Evolutionary conservation across 2,329 filamentous ascomycete species (phyloP), one percentile per base, ranked within the genome.

Genomic region (Neofusicoccum cordaticola): DNA sequence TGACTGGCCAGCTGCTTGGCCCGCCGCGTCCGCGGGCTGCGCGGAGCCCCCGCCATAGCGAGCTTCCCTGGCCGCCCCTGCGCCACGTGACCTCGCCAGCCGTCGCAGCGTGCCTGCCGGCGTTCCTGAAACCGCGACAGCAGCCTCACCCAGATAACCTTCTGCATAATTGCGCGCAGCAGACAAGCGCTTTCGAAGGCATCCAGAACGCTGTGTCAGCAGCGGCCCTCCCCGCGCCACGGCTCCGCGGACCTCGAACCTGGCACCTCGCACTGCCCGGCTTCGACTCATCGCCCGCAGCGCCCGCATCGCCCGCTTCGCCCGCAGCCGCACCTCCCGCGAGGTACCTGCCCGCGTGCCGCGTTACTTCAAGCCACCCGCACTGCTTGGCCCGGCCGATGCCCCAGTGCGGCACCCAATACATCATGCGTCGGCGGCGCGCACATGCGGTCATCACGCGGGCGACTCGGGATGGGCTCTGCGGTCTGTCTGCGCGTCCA

Each of bases 391-490:
- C 41, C 56, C 39, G 56, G n/a, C 27, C 13, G 4, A 8, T 22
- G 12, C 15, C 52, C 52, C 19, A 42, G 52, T 56, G 17, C 19
- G 52, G n/a, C 52, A 4, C 5, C 19, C 19, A 35, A 44, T 57
- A 57, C 53, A 44, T 57, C 39, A 34, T 57, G 53, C 53, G 27
- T 13, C 52, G 51, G 17, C 37, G 9, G 3, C 19, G 4, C 15
- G 56, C 42, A 17, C 39, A 34, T 60, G 56, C 42, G 12, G 56
- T 9, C 56, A 47, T 47, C 56, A 60, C 42, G 56, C 27, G 56
- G 22, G 3, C 17, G 13, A 0, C 22, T 6, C 15, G 39, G 53
- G 19, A 17, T n/a, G 51, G 11, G 4, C 39, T 31, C 27, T 31
- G 27, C 22, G 22, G 22, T 22, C 22, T 22, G 22, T 22, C 22